phyloP scores from a whole-genome alignment of 2,329 filamentous ascomycete genomes.

The Coniochaeta sp. region DNA sequence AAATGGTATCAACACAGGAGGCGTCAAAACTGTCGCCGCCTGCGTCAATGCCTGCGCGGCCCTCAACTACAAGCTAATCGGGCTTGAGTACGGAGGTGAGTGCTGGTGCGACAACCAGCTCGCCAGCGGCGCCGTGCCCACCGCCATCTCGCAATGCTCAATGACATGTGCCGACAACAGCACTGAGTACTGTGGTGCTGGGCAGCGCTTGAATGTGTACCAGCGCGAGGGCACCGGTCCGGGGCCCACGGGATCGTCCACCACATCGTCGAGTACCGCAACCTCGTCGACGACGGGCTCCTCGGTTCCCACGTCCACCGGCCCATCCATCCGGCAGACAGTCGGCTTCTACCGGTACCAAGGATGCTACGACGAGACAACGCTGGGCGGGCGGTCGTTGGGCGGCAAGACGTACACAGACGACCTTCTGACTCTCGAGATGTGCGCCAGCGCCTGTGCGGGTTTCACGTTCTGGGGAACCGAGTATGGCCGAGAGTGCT shows the following conservation, averaged over 20 bases:
- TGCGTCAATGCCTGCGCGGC: conserved; percentile 3
- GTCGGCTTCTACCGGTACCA: conserved; percentile 18
- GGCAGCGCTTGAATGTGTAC: conserved; percentile 2
- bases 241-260: neutral
- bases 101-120: conserved; percentile 2
- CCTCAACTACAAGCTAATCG: conserved; percentile 18
- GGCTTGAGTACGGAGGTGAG: conserved; percentile 20
- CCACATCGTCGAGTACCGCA: neutral
- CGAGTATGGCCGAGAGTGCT: neutral
- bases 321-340: conserved; percentile 28
- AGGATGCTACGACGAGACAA: conserved; percentile 50
- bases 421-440: conserved; percentile 1
- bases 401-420: neutral
- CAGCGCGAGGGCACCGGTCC: neutral
- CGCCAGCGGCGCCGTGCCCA: neutral
- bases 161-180: conserved; percentile 2
- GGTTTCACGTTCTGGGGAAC: neutral
- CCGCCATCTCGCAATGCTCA: neutral
- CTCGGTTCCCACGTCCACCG: conserved; percentile 23
- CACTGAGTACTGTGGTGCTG: conserved; percentile 3
- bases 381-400: conserved; percentile 24
- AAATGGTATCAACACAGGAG: conserved; percentile 4
- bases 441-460: neutral
- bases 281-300: neutral
- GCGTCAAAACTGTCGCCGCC: conserved; percentile 13